Evolutionary conservation across 2,329 filamentous ascomycete genomes (phyloP).

Genomic region (Curvularia eragrostidis): DNA sequence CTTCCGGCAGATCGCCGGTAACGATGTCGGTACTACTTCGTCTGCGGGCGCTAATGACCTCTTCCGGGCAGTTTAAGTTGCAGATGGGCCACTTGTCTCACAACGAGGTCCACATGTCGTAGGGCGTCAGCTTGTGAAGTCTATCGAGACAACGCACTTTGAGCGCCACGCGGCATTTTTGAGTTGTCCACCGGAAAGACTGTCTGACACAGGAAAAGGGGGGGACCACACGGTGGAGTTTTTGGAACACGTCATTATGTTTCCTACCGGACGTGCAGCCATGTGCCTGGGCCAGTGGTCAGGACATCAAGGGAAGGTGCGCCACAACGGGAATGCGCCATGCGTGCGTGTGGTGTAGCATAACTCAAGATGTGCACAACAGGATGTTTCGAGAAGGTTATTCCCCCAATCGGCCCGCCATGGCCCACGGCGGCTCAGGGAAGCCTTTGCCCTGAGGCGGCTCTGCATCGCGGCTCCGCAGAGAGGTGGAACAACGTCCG

Average conservation of each 20-base stretch:
- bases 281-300: background rate
- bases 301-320: background rate
- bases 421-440: background rate
- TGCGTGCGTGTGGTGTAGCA: background rate
- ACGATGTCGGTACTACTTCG: conserved; percentile 7
- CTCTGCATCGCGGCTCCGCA: conserved; percentile 21
- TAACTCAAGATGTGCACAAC: background rate
- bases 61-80: conserved; percentile 4
- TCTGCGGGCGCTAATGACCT: conserved; percentile 8
- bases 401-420: conserved; percentile 13
- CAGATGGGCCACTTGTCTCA: background rate
- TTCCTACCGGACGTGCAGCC: background rate
- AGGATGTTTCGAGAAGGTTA: conserved; percentile 6
- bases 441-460: conserved; percentile 11
- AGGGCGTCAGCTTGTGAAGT: conserved; percentile 1
- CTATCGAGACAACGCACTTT: conserved; percentile 8
- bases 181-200: background rate
- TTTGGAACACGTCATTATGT: background rate
- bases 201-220: background rate
- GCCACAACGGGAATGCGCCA: conserved; percentile 10
- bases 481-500: conserved; percentile 1
- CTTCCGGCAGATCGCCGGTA: conserved; percentile 7
- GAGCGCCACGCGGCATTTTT: conserved; percentile 1
- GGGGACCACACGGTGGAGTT: background rate
- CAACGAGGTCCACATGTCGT: conserved; percentile 9